Evolutionary conservation across 768 basidiomycete species (phyloP), one percentile per base, ranked within the genome.

Genomic region (Porpolomopsis calyptriformis): DNA sequence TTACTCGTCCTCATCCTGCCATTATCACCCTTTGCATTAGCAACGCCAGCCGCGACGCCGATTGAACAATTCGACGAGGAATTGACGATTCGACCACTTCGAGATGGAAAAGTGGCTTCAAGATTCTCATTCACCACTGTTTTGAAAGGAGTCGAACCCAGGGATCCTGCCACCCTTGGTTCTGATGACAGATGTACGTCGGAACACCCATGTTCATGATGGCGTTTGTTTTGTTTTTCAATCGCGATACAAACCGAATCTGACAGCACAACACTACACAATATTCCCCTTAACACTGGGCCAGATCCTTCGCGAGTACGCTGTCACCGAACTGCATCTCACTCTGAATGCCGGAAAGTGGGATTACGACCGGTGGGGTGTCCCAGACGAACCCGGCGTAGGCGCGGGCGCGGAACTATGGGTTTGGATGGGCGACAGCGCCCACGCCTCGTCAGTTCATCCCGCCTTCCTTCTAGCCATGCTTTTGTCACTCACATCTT

Each of bases 341-440:
- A 82, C 84, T 8, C 71, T 98, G 31, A 94, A 93, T 45, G 82
- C 92, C 10, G 94, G 94, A 16, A 84, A 81, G 54, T 97, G 94
- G 94, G 74, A 86, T 58, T 90, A 90, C 52, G 74, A 78, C 35
- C 66, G 73, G 20, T 93, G 90, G 85, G 88, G 86, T 1, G 76
- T 81, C 52, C 89, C 92, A 0, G 73, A 80, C 23, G 82, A 85
- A 51, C 64, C 73, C 4, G 79, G 78, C 2, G 84, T 91, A 1
- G 84, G 84, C 2, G 79, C 84, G 0, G 93, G 93, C 2, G 93
- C 88, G 6, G 87, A 93, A 58, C 66, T 97, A 4, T 85, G 85
- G 82, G 88, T 82, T 8, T 96, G 91, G 90, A 81, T 96, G 72
- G 82, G 75, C n/a, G 80, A 82, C 24, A 72, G 72, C 20, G 69